Percentiles rank a stretch among this genome's conserved stretches.
These are phyloP conservation scores for Fusarium sp. DNA, from an alignment of 2,329 filamentous ascomycete species.

Conservation along the genomic window DNA sequence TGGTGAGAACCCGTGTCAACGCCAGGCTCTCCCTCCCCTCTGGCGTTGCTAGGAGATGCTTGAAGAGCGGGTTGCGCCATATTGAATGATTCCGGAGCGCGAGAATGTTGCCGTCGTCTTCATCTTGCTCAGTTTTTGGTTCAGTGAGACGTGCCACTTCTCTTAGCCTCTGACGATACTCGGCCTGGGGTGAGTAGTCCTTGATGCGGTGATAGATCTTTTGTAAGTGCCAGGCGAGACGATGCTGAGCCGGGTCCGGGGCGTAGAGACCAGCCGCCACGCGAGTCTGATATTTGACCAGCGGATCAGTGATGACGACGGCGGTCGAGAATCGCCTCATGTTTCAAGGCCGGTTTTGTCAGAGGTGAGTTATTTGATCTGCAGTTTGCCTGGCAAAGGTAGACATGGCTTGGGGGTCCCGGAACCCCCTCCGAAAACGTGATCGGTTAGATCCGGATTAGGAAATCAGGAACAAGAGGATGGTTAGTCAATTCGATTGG, in stretches of 20 bases:
- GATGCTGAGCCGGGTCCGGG: slow-evolving; percentile 79
- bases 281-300: slow-evolving; percentile 81
- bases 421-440: background rate
- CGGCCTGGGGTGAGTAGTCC: slow-evolving; percentile 79
- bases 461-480: background rate
- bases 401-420: slow-evolving; percentile 8
- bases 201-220: slow-evolving; percentile 81
- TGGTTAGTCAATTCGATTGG: background rate
- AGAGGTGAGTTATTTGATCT: slow-evolving; percentile 17
- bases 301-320: slow-evolving; percentile 75
- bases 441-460: background rate
- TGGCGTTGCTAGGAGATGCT: slow-evolving; percentile 68
- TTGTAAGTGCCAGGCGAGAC: slow-evolving; percentile 80
- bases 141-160: slow-evolving; percentile 66
- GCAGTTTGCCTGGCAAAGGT: slow-evolving; percentile 9
- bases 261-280: slow-evolving; percentile 74
- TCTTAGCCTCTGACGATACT: slow-evolving; percentile 75
- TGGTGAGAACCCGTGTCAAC: slow-evolving; percentile 75
- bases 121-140: slow-evolving; percentile 44
- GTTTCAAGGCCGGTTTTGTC: background rate
- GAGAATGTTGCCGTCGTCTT: slow-evolving; percentile 52
- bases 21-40: slow-evolving; percentile 71
- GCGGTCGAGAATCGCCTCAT: slow-evolving; percentile 59
- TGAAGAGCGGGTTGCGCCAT: slow-evolving; percentile 69
- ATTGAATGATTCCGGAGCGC: slow-evolving; percentile 67